phyloP scores from a whole-genome alignment of 2,329 filamentous ascomycete genomes.

The Fusarium marasasianum region DNA sequence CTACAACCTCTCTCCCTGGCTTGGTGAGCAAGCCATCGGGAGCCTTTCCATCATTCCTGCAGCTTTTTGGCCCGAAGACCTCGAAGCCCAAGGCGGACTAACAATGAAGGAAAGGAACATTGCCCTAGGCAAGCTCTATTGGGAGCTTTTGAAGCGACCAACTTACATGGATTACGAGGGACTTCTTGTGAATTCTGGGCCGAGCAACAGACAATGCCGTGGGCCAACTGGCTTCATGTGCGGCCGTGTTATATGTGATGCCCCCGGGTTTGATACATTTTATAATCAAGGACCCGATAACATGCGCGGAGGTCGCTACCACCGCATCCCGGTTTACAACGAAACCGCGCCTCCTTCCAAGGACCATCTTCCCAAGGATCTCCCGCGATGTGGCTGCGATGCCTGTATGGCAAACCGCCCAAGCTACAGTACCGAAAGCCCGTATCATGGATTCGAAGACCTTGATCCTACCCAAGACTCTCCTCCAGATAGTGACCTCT shows the following conservation, averaged over 20 bases:
- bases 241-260: slow-evolving; percentile 56
- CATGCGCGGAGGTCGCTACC: slow-evolving; percentile 23
- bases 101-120: slow-evolving; percentile 52
- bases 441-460: slow-evolving; percentile 54
- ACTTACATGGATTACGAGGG: slow-evolving; percentile 59
- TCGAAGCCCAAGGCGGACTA: slow-evolving; percentile 44
- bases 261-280: slow-evolving; percentile 53
- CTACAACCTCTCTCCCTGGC: slow-evolving; percentile 51
- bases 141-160: slow-evolving; percentile 57
- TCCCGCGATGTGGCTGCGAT: slow-evolving; percentile 54
- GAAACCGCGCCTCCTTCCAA: slow-evolving; percentile 31
- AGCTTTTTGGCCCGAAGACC: slow-evolving; percentile 52
- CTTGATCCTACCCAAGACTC: slow-evolving; percentile 49
- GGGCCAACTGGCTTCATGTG: slow-evolving; percentile 50
- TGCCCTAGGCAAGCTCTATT: slow-evolving; percentile 55
- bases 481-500: slow-evolving; percentile 54
- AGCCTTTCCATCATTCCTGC: slow-evolving; percentile 55
- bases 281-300: slow-evolving; percentile 41
- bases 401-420: slow-evolving; percentile 45
- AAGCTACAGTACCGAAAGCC: slow-evolving; percentile 39
- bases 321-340: slow-evolving; percentile 15
- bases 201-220: slow-evolving; percentile 37
- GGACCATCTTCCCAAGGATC: slow-evolving; percentile 53
- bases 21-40: slow-evolving; percentile 55
- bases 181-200: slow-evolving; percentile 47